Base-by-base conservation (phyloP, 495 filamentous ascomycete genomes). In the Talaromyces trachyspermus region DNA sequence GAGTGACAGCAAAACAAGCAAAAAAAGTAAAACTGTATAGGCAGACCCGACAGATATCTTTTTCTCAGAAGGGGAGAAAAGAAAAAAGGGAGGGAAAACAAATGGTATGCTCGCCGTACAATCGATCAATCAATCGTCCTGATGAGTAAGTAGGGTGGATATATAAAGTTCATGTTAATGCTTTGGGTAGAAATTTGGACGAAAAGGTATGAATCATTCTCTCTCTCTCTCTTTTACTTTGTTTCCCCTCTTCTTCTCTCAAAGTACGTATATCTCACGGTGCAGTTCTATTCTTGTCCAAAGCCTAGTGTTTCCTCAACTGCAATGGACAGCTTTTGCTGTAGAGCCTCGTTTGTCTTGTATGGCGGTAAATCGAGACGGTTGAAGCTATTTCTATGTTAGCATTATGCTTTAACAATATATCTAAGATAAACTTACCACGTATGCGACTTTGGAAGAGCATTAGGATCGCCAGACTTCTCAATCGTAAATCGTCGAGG, bases 231-330 rank as follows among this genome's bases (percentile, higher is more conserved):
- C 14, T 19, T 27, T 9, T 48, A 30, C 27, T 30, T 30, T n/a
- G n/a, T n/a, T n/a, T n/a, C n/a, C n/a, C n/a, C n/a, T n/a, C n/a
- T n/a, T n/a, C n/a, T n/a, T n/a, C n/a, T n/a, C n/a, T n/a, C n/a
- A n/a, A n/a, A 12, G 27, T 30, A 30, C 27, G 27, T 30, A 12
- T 7, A 7, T 46, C 12, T 4, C 15, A 15, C 17, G 9, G 30
- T 19, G 19, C 44, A 48, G n/a, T 11, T 64, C 62, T 81, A 98
- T 72, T 99, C 92, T 70, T 99, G 94, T 43, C 92, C 92, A 63
- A 99, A 99, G 49, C 92, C 92, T 74, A 99, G 86, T 8, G 92
- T 99, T 72, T 99, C 92, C 71, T 99, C 92, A 48, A 99, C 92
- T 4, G 92, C 92, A 59, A 92, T 91, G 22, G 88, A 90, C 61